phyloP scores from a whole-genome alignment of 805 yeast genomes.

The Saccharomycopsis schoenii region DNA sequence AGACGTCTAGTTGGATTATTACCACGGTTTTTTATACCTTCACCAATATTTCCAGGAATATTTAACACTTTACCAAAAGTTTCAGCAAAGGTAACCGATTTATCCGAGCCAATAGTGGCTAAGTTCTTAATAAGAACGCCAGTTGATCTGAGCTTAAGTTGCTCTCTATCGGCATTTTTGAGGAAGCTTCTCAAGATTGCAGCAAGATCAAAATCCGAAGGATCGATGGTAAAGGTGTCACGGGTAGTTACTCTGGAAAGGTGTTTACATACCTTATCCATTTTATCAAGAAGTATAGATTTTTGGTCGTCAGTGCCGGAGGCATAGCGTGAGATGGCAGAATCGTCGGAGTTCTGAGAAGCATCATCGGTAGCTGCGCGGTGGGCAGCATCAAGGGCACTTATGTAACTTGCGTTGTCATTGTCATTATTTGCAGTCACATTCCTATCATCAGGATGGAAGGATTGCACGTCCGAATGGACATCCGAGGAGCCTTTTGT shows the following conservation, averaged over 20 bases:
- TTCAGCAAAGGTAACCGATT: constrained; percentile 43
- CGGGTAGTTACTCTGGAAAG: constrained; percentile 15
- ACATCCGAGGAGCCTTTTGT: not conserved
- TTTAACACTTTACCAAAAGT: constrained; percentile 26
- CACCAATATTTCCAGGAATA: constrained; percentile 10
- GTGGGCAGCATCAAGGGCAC: too few species aligned
- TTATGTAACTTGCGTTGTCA: not conserved
- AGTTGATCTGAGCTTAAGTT: constrained; percentile 24
- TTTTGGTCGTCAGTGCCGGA: not conserved
- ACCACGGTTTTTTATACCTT: constrained; percentile 22
- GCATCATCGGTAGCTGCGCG: too few species aligned
- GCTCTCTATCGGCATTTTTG: constrained; percentile 13
- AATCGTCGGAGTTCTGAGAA: not conserved
- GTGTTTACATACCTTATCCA: constrained; percentile 10
- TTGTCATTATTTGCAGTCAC: not conserved
- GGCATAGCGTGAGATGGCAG: not conserved
- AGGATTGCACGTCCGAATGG: not conserved
- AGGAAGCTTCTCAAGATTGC: constrained; percentile 30
- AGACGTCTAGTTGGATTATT: constrained; percentile 25
- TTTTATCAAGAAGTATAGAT: not conserved
- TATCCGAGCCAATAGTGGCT: constrained; percentile 40
- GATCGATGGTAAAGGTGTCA: constrained; percentile 22
- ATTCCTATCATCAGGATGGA: not conserved
- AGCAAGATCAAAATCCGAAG: constrained; percentile 33
- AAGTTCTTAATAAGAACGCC: constrained; percentile 35